Conservation (phyloP, 2,329 filamentous ascomycete species). For the Botrytis medusae region DNA sequence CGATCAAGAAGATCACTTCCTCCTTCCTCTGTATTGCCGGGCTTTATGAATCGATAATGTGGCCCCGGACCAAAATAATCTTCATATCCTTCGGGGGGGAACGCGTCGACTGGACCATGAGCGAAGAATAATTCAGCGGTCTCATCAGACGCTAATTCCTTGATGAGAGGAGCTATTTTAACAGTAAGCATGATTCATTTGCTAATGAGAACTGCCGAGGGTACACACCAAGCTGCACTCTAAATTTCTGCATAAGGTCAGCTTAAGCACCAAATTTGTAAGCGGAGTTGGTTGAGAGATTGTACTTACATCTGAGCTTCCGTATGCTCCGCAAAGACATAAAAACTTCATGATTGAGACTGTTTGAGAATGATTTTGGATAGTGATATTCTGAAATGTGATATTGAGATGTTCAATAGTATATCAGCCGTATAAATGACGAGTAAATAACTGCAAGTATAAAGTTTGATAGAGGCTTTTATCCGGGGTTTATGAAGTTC, state of each 20-base stretch:
- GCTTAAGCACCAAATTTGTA: conserved; percentile 20
- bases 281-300: conserved; percentile 22
- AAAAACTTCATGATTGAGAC: conserved; percentile 52
- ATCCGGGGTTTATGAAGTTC: conserved; percentile 1
- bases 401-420: neutral
- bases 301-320: conserved; percentile 52
- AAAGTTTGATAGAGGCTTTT: neutral
- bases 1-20: conserved; percentile 35
- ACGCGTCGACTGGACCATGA: conserved; percentile 50
- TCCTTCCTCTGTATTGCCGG: conserved; percentile 40
- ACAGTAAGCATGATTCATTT: conserved; percentile 24
- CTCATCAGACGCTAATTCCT: conserved; percentile 48
- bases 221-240: conserved; percentile 51
- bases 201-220: conserved; percentile 7
- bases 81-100: conserved; percentile 54
- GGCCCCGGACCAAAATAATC: conserved; percentile 57
- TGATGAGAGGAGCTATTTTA: conserved; percentile 48
- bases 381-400: neutral
- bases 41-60: conserved; percentile 56
- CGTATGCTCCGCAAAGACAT: conserved; percentile 58
- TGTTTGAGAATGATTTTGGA: neutral
- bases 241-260: conserved; percentile 50
- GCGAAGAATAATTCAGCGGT: conserved; percentile 53
- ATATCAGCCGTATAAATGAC: neutral
- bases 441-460: neutral